A percentile compares a stretch with the other conserved stretches of the same genome.
Conservation (phyloP, 140 eudicot species). For the Senecio squalidus region DNA sequence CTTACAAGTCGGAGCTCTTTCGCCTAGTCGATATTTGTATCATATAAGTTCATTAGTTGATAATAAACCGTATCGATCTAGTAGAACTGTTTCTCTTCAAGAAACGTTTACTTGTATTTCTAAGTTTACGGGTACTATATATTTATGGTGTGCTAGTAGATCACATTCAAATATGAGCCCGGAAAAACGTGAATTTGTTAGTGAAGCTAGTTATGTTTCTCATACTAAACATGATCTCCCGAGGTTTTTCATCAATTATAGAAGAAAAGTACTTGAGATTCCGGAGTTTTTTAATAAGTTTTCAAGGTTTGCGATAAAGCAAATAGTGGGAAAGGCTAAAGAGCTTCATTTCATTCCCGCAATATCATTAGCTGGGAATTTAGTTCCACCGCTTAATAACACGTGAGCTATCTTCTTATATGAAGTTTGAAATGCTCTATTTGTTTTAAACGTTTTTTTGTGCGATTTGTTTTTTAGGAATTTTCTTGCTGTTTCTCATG, state of each 20-base stretch:
- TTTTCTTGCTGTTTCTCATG: slow-evolving; percentile 48
- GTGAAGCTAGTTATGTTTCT: slow-evolving; percentile 21
- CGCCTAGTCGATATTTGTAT: slow-evolving; percentile 42
- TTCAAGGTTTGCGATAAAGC: slow-evolving; percentile 39
- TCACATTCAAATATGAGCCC: slow-evolving; percentile 30
- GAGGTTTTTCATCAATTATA: slow-evolving; percentile 33
- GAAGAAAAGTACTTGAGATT: slow-evolving; percentile 33
- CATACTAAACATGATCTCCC: slow-evolving; percentile 24
- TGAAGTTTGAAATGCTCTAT: not conserved
- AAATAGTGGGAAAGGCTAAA: slow-evolving; percentile 40
- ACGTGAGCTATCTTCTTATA: slow-evolving; percentile 41
- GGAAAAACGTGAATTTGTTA: slow-evolving; percentile 13
- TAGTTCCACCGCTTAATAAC: slow-evolving; percentile 65
- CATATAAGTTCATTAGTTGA: slow-evolving; percentile 56
- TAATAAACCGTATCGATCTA: slow-evolving; percentile 37
- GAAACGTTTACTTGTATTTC: slow-evolving; percentile 62
- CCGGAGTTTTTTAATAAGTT: slow-evolving; percentile 47
- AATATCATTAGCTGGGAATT: slow-evolving; percentile 60
- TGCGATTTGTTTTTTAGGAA: slow-evolving; percentile 19
- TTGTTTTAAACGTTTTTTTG: not conserved
- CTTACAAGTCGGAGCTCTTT: slow-evolving; percentile 48
- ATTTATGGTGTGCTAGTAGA: slow-evolving; percentile 45
- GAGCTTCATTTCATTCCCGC: slow-evolving; percentile 50
- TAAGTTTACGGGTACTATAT: slow-evolving; percentile 44
- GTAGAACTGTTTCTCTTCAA: slow-evolving; percentile 49